phyloP scores from a whole-genome alignment of 2,329 filamentous ascomycete species.

The Aureobasidium sp. region DNA sequence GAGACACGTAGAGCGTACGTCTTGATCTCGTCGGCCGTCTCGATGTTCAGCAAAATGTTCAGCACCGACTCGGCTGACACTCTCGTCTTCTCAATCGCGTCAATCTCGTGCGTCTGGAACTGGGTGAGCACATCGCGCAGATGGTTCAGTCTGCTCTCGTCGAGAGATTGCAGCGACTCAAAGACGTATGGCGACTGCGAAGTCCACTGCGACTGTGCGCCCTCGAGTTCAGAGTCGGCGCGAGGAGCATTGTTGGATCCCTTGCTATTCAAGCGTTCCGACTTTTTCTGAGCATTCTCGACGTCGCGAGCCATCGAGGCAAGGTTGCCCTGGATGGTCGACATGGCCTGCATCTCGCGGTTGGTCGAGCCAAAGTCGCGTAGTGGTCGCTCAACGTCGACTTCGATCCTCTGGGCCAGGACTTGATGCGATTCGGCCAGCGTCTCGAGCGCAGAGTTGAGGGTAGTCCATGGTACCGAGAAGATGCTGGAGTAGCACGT shows the following conservation, averaged over 20 bases:
- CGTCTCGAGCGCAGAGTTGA: conserved; percentile 70
- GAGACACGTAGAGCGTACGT: conserved; percentile 52
- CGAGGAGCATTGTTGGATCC: conserved; percentile 73
- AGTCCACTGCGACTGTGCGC: conserved; percentile 80
- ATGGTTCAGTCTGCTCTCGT: conserved; percentile 84
- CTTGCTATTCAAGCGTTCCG: conserved; percentile 77
- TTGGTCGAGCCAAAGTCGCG: conserved; percentile 67
- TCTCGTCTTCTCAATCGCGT: conserved; percentile 72
- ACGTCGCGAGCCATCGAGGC: conserved; percentile 74
- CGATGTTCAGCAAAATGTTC: conserved; percentile 75
- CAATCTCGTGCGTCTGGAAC: conserved; percentile 85
- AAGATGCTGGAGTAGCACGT: conserved; percentile 60
- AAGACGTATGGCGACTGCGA: conserved; percentile 92
- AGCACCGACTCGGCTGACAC: conserved; percentile 71
- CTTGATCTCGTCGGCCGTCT: conserved; percentile 80
- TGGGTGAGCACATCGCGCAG: conserved; percentile 87
- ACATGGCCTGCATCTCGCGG: conserved; percentile 70
- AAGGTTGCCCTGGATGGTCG: conserved; percentile 75
- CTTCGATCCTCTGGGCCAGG: conserved; percentile 74
- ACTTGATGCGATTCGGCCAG: conserved; percentile 77
- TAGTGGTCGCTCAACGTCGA: conserved; percentile 78
- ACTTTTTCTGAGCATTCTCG: conserved; percentile 73
- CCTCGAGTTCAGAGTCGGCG: conserved; percentile 66
- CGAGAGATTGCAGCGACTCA: conserved; percentile 82
- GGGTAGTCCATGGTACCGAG: conserved; percentile 80